Evolutionary conservation across 257 asterid species (phyloP), one percentile per base, ranked within the genome.

Genomic region (Solanum piurae): DNA sequence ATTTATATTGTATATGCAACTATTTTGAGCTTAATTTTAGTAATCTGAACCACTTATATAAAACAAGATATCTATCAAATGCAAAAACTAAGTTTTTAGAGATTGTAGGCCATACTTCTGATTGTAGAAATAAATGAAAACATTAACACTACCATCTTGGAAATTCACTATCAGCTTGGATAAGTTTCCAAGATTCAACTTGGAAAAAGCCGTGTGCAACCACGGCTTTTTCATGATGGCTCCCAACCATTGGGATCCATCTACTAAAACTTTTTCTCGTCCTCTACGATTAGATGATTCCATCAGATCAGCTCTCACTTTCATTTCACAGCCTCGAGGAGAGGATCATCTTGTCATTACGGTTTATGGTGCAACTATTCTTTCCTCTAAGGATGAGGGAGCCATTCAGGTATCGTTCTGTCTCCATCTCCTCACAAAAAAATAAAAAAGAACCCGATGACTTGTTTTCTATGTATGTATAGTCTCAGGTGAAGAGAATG

Each of bases 141-240:
- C 64, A 55, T 20, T 8, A 7, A 80, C 18, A 46, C 29, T 80
- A 29, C 7, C 85, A 46, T 49, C 3, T 9, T 49, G 27, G 36
- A 20, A 5, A 46, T 46, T 31, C 85, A 29, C 55, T 46, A 46
- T 80, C 6, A 52, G 3, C 20, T 49, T 80, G 16, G 40, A 46
- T 13, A 80, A 46, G 18, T 80, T 46, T 1, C 36, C 60, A 1
- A 83, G 3, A 3, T 93, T 92, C 86, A 83, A 12, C 4, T 42
- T 93, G 23, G 94, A 91, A 72, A 87, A 21, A 37, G 93, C 90
- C 3, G 91, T 93, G 2, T 93, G 96, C 90, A 93, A 93, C 60
- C 96, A 93, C 27, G 96, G 95, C 1, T 92, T 91, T 83, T 93
- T 93, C 83, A 93, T 93, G 96, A 92, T 93, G 95, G 90, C 94